Evolutionary conservation across 2,329 filamentous ascomycete species (phyloP), one percentile per base, ranked within the genome.

Genomic region (Simplicillium aogashimaense): DNA sequence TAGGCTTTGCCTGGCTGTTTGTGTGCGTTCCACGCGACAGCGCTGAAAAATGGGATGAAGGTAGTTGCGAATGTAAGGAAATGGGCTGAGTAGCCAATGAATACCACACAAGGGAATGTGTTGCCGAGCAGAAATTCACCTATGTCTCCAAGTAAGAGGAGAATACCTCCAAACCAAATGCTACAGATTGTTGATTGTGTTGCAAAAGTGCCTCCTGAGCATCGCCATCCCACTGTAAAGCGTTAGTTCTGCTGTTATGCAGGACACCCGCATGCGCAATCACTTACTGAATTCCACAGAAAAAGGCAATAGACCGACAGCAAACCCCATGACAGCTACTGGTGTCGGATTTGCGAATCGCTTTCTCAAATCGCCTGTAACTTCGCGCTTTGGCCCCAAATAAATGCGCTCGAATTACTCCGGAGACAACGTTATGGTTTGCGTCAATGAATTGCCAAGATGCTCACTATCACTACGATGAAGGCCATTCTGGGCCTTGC

Each of bases 11-110:
- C 35, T 13, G 35, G 17, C 8, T 37, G 7, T n/a, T 16, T 18
- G n/a, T 12, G 14, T 16, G 35, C 16, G 35, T 37, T 37, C 35
- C 35, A 37, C 6, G 35, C 35, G 11, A 37, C 17, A 18, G 35
- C 11, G 17, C 35, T 20, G 18, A 25, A 37, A 17, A 17, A 37
- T 13, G 35, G 35, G 11, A 37, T 37, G 25, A 37, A 37, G 15
- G 35, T 37, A 9, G 35, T 37, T n/a, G 35, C 16, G 25, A 37
- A 37, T 11, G 35, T 37, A 9, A 37, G 35, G 20, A 37, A 37
- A 29, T 37, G 35, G 3, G 35, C 35, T 3, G 35, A 16, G 17
- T 20, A 17, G 3, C 16, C 35, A 37, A 37, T 20, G 35, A 37
- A 37, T 10, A 25, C 20, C 10, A 37, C 17, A 37, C 16, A 37